Evolutionary conservation across 257 asterid species (phyloP), one percentile per base, ranked within the genome.

Genomic region (Rubia yunnanensis): DNA sequence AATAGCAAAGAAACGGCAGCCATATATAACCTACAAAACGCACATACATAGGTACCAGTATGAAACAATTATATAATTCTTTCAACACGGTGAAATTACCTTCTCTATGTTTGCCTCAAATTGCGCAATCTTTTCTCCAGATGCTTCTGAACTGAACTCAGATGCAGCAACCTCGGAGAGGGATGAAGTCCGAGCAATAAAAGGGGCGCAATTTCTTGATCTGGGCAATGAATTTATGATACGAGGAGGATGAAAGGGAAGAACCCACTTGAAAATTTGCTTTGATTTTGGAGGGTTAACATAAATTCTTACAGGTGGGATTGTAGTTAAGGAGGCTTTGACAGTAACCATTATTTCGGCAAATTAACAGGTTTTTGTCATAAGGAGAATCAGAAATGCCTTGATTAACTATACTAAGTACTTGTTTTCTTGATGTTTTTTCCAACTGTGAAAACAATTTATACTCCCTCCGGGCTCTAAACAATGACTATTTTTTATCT

Each of bases 1-100:
- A 77, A 89, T 89, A 20, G 95, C 86, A 55, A 92, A 85, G 80
- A 92, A 88, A 17, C 95, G 82, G 72, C 98, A 89, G 15, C 92
- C 80, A 41, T 86, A 92, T 54, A 92, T 82, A 64, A 82, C 85
- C 95, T 91, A 63, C 89, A 80, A 53, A 32, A 34, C 10, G 30
- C 9, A 48, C 8, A 57, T 17, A 34, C 22, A 27, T 1, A 11
- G 30, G 4, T 11, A 7, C 7, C 11, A 8, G 3, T 54, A 20
- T 66, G 0, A 28, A 28, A 36, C 61, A 52, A 85, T 92, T 89
- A 87, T 89, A 81, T 89, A 90, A 44, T 17, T 15, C 14, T 17
- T 15, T 15, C 20, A 44, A 44, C 52, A 15, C 0, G 7, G 7
- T 66, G 1, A 32, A 24, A 36, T 63, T 48, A 89, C 94, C 92